phyloP scores from a whole-genome alignment of 208 protist species.

The Trypanosoma avium region DNA sequence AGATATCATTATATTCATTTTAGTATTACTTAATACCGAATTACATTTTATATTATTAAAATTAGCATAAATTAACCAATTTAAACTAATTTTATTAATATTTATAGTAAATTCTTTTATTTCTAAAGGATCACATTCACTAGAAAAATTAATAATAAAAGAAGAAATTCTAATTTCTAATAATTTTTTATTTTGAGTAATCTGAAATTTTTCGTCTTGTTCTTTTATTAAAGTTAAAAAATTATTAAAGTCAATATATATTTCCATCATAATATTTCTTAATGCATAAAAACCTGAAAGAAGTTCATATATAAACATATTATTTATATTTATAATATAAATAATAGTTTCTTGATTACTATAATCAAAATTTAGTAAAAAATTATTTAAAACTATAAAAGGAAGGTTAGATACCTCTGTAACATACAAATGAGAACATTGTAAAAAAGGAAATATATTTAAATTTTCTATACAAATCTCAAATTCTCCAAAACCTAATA shows the following conservation, averaged over 20 bases:
- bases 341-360: too few relatives aligned
- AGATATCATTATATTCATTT: not conserved
- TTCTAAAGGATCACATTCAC: not conserved
- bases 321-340: not conserved
- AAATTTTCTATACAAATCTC: slow-evolving; percentile 6
- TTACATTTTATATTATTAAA: slow-evolving; percentile 10
- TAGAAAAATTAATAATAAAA: slow-evolving; percentile 12
- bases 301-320: slow-evolving; percentile 4
- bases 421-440: slow-evolving; percentile 5
- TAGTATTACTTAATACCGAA: slow-evolving; percentile 3
- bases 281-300: slow-evolving; percentile 15
- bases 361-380: not conserved
- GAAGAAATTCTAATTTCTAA: slow-evolving; percentile 4
- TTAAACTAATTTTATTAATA: not conserved
- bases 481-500: not conserved
- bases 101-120: slow-evolving; percentile 5
- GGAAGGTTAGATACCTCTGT: not conserved
- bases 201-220: not conserved
- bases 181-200: not conserved
- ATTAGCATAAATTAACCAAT: not conserved
- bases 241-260: not conserved
- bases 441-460: not conserved
- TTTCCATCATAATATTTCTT: not conserved
- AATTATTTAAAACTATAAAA: slow-evolving; percentile 1
- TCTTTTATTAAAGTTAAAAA: not conserved